A percentile compares a stretch with the other conserved stretches of the same genome.
Evolutionary conservation across 2,329 filamentous ascomycete species (phyloP).

Genomic region (Cladosporium oxysporum): DNA sequence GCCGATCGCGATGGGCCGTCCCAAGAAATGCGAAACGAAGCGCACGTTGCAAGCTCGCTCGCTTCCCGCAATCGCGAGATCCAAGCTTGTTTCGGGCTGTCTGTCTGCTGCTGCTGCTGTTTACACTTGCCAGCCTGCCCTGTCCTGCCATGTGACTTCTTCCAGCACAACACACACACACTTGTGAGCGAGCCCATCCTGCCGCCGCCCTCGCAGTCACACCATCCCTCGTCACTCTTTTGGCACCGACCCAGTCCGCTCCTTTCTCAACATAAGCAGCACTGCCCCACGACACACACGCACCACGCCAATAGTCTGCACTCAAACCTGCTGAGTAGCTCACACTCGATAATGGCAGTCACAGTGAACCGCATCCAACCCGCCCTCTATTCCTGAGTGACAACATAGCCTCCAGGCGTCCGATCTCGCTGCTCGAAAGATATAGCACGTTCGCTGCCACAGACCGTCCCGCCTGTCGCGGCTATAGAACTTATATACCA

Average conservation of each 20-base stretch:
- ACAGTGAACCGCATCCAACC: neutral
- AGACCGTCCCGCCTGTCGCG: neutral
- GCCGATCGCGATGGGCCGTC: neutral
- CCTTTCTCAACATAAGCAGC: neutral
- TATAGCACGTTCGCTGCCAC: neutral
- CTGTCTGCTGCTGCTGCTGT: neutral
- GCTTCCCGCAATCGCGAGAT: constrained; percentile 1
- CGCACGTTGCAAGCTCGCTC: neutral
- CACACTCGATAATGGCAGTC: constrained; percentile 8
- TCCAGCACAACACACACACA: neutral
- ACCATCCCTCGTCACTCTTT: constrained; percentile 10
- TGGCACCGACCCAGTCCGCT: neutral
- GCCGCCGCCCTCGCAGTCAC: neutral
- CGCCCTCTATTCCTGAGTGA: constrained; percentile 8
- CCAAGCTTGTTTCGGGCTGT: neutral
- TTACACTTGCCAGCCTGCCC: constrained; percentile 12
- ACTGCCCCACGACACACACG: neutral
- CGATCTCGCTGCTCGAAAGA: neutral
- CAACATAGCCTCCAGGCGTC: neutral
- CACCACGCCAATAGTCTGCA: constrained; percentile 6
- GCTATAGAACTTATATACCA: neutral
- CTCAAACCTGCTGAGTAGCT: constrained; percentile 1
- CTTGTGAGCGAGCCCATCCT: neutral
- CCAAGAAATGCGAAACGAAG: neutral
- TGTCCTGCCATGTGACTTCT: constrained; percentile 16